Conservation (phyloP, 208 protist genomes). For the Trypanosoma avium region DNA sequence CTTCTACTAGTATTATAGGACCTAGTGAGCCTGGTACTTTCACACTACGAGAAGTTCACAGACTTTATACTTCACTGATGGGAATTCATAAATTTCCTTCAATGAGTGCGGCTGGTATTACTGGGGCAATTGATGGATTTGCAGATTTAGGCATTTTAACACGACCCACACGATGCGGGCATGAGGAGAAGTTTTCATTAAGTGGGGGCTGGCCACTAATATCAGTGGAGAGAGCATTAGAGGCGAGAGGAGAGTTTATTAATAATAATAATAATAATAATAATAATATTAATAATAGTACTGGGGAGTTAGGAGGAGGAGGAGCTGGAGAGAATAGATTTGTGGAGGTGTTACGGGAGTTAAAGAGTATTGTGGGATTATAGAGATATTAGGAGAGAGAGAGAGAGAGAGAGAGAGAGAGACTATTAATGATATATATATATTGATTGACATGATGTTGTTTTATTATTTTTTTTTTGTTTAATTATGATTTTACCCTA, state of each 20-base stretch:
- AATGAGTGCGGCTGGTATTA: slow-evolving; percentile 58
- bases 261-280: no score
- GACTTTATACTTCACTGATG: slow-evolving; percentile 75
- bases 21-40: slow-evolving; percentile 32
- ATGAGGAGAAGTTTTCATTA: slow-evolving; percentile 58
- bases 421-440: neutral
- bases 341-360: slow-evolving; percentile 50
- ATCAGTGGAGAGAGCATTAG: slow-evolving; percentile 57
- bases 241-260: no score
- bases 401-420: no score
- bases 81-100: slow-evolving; percentile 55
- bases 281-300: no score
- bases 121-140: slow-evolving; percentile 51
- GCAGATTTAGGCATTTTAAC: slow-evolving; percentile 74
- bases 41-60: slow-evolving; percentile 57
- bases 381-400: no score
- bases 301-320: no score
- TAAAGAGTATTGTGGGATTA: slow-evolving; percentile 38
- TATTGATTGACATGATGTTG: slow-evolving; percentile 7
- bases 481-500: slow-evolving; percentile 13
- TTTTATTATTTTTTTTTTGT: neutral
- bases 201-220: slow-evolving; percentile 66
- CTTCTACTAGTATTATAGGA: no score
- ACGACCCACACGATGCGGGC: slow-evolving; percentile 56
- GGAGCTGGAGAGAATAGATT: slow-evolving; percentile 66